These are phyloP conservation scores for Crepidotus sp. DNA, from an alignment of 1,284 basidiomycete species.

Conservation along the genomic window DNA sequence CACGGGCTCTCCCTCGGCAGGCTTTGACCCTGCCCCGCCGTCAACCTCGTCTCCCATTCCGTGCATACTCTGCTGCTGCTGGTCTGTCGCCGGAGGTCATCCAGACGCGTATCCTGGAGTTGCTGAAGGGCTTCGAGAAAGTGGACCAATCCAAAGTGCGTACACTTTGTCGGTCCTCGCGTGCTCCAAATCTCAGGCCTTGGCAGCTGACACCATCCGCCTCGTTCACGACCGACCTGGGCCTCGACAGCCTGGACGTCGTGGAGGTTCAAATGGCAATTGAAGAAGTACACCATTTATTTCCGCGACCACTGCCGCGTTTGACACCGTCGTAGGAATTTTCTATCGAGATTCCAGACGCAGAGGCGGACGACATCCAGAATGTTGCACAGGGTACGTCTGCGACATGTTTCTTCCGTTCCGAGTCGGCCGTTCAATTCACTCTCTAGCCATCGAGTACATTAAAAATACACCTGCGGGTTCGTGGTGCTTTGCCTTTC, in stretches of 20 bases:
- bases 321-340: conserved; percentile 53
- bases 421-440: conserved; percentile 15
- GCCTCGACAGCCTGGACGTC: conserved; percentile 93
- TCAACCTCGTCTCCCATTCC: conserved; percentile 23
- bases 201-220: conserved; percentile 65
- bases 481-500: conserved; percentile 27
- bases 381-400: conserved; percentile 84
- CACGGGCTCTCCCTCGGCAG: conserved; percentile 17
- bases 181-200: conserved; percentile 5
- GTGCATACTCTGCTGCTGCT: conserved; percentile 72
- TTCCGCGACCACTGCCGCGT: not conserved
- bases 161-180: not conserved
- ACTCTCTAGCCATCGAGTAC: conserved; percentile 83
- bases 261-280: conserved; percentile 99
- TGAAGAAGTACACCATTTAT: conserved; percentile 69
- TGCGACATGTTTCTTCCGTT: conserved; percentile 7
- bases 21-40: conserved; percentile 23
- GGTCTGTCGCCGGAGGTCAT: conserved; percentile 73
- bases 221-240: conserved; percentile 82
- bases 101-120: conserved; percentile 75
- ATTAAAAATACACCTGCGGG: conserved; percentile 92
- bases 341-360: conserved; percentile 91
- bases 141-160: conserved; percentile 78
- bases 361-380: conserved; percentile 96
- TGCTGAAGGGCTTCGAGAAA: conserved; percentile 94